These are phyloP conservation scores for Macrolepiota albuminosa DNA, from an alignment of 768 basidiomycete species.

Conservation along the genomic window DNA sequence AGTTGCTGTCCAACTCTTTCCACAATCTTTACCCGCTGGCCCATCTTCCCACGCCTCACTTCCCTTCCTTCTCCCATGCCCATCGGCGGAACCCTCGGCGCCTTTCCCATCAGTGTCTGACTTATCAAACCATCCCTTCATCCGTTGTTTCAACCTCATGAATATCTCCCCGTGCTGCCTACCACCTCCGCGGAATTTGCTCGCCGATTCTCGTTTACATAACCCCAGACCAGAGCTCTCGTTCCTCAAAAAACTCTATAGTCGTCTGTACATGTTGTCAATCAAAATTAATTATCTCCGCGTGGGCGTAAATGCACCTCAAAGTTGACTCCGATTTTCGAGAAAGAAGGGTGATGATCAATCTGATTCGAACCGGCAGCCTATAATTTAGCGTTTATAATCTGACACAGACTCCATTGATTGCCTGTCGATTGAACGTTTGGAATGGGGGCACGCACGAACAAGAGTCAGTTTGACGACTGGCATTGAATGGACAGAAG, in stretches of 20 bases:
- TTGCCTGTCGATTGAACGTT: neutral
- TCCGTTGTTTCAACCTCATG: neutral
- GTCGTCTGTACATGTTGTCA: neutral
- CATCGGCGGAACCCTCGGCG: conserved; percentile 22
- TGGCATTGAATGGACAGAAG: neutral
- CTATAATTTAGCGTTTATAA: neutral
- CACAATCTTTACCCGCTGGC: conserved; percentile 26
- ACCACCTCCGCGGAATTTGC: neutral
- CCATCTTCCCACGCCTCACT: conserved; percentile 30
- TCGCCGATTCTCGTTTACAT: conserved; percentile 4
- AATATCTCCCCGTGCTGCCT: neutral
- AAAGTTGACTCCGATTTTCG: conserved; percentile 6
- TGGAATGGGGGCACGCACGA: neutral
- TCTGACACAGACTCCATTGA: neutral
- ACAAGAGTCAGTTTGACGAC: neutral
- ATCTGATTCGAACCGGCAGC: neutral
- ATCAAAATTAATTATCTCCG: conserved; percentile 6
- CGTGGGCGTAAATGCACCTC: neutral
- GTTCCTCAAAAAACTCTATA: neutral
- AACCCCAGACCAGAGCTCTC: neutral
- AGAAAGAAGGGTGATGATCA: conserved; percentile 1
- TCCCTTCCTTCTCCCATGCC: conserved; percentile 19
- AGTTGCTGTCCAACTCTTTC: conserved; percentile 30
- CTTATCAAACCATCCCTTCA: neutral
- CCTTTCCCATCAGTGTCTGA: conserved; percentile 16